phyloP scores from a whole-genome alignment of 306 rosid species.

The Rubus parviflorus region DNA sequence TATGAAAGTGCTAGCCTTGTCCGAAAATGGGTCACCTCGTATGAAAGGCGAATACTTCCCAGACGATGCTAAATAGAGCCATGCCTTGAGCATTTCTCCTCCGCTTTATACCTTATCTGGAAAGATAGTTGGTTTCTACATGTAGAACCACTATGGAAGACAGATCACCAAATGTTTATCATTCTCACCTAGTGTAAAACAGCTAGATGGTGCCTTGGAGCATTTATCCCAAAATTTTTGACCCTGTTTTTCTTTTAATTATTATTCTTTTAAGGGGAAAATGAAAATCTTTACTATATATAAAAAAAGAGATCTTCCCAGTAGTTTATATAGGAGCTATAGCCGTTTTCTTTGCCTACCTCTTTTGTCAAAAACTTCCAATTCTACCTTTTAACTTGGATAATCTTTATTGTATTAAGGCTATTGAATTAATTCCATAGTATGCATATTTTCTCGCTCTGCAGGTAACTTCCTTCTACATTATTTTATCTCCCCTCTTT shows the following conservation, averaged over 20 bases:
- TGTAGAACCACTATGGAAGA: neutral
- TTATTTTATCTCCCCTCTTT: neutral
- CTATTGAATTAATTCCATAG: neutral
- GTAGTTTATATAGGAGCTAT: neutral
- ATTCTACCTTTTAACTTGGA: neutral
- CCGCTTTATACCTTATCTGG: neutral
- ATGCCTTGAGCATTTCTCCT: neutral
- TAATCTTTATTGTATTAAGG: neutral
- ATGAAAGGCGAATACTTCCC: neutral
- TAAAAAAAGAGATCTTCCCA: neutral
- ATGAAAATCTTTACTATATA: neutral
- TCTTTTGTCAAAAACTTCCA: neutral
- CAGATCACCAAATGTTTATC: neutral
- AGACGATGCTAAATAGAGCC: neutral
- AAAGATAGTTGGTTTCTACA: neutral
- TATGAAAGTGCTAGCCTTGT: neutral
- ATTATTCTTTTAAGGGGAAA: neutral
- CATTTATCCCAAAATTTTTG: neutral
- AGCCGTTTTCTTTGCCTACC: neutral
- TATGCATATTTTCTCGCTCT: neutral
- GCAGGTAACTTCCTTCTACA: neutral
- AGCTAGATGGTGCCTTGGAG: neutral
- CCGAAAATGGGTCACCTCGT: neutral
- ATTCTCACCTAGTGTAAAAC: neutral
- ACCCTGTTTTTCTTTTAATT: neutral